Evolutionary conservation across 2,329 filamentous ascomycete species (phyloP), one percentile per base, ranked within the genome.

Genomic region (Aureobasidium namibiae): DNA sequence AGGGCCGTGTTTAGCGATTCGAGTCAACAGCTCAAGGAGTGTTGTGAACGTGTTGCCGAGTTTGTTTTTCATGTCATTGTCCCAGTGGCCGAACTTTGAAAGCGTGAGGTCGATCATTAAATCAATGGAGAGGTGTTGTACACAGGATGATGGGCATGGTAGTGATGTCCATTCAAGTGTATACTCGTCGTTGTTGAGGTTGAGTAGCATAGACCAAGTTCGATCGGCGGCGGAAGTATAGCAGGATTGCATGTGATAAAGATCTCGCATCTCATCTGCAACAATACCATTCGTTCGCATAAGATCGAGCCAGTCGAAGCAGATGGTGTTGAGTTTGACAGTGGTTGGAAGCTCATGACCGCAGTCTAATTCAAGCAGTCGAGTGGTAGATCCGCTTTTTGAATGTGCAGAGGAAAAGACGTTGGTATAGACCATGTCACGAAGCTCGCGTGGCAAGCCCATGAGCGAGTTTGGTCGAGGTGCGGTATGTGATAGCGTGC

Each of bases 221-320:
- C 45, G 52, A 18, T 34, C n/a, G 3, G 26, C 41, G 18, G 18
- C 14, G 16, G 18, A 24, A 9, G 10, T 36, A 21, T 56, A 39
- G 14, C 13, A 36, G 13, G 52, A 34, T 14, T 39, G 29, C 10
- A 56, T 11, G 18, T 24, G 36, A 39, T 56, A 56, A 9, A 56
- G 18, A n/a, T 56, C 18, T 23, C 52, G 52, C 52, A 56, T 56
- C 29, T 56, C 52, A 18, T 56, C 52, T 41, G 52, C 52, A 11
- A 56, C 14, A 5, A 23, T 8, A 23, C 52, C 52, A 11, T 56
- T 56, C 3, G 52, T 56, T 26, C 41, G 52, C 39, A 56, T 44
- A 18, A 56, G 52, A 39, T 36, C 11, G 26, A 56, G 52, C 52
- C 52, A 56, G 26, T 44, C 8, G 31, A 56, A 56, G 9, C 29